phyloP scores from a whole-genome alignment of 176 grass and related monocot genomes.

The Secale cereale region DNA sequence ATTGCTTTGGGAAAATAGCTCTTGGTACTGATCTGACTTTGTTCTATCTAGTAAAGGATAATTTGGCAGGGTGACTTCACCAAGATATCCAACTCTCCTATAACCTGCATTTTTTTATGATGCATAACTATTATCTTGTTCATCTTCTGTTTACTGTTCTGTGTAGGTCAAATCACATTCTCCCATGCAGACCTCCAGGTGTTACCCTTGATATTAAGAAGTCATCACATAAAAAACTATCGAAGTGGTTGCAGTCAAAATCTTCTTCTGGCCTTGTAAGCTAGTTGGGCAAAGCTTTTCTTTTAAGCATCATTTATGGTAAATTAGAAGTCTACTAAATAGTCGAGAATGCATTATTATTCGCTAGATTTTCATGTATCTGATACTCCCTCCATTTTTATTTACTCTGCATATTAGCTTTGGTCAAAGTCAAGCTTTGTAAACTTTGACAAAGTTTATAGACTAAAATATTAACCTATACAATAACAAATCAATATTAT shows the following conservation, averaged over 20 bases:
- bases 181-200: conserved; percentile 84
- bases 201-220: conserved; percentile 90
- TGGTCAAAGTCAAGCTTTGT: no score
- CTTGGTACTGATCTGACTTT: neutral
- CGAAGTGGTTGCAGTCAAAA: conserved; percentile 96
- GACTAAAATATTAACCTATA: no score
- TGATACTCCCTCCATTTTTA: no score
- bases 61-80: neutral
- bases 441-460: no score
- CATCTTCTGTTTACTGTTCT: neutral
- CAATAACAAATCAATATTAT: no score
- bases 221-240: conserved; percentile 90
- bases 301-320: conserved; percentile 5
- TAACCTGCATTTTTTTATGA: conserved; percentile 1
- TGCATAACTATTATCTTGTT: neutral
- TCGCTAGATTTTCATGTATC: neutral
- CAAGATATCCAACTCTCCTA: neutral
- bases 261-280: conserved; percentile 78
- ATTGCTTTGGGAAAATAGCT: neutral
- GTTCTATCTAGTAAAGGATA: neutral
- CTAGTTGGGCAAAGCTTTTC: neutral
- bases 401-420: no score
- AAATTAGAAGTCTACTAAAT: neutral
- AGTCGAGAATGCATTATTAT: neutral
- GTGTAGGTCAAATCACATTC: conserved; percentile 84